A percentile compares a stretch with the other conserved stretches of the same genome.
Evolutionary conservation across 352 stramenopile species (phyloP).

Genomic region (Phytopythium litorale): DNA sequence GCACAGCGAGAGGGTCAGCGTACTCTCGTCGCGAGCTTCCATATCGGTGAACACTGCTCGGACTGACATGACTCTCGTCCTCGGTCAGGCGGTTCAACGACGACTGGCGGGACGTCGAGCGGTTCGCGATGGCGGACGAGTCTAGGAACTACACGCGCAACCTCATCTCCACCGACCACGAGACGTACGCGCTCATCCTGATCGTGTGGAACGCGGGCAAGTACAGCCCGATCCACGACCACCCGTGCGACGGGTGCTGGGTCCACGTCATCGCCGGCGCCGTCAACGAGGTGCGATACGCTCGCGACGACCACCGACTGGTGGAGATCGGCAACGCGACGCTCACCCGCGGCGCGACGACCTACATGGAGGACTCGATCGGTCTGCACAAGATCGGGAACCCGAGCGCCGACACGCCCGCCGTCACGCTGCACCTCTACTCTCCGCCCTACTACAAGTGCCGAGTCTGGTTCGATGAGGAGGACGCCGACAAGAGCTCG

Average conservation of each 20-base stretch:
- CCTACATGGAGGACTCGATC: slow-evolving; percentile 70
- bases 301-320: slow-evolving; percentile 16
- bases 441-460: slow-evolving; percentile 78
- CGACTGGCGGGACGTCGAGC: slow-evolving; percentile 42
- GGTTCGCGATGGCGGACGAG: slow-evolving; percentile 67
- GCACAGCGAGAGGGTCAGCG: not conserved
- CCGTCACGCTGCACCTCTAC: slow-evolving; percentile 84
- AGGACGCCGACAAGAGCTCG: slow-evolving; percentile 45
- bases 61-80: no score
- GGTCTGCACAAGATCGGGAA: slow-evolving; percentile 86
- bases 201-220: slow-evolving; percentile 89
- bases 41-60: not conserved
- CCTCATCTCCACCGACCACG: slow-evolving; percentile 84
- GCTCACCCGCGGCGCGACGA: slow-evolving; percentile 23
- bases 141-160: slow-evolving; percentile 90
- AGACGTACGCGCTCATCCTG: slow-evolving; percentile 91
- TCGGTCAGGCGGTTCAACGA: slow-evolving; percentile 27
- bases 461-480: slow-evolving; percentile 70
- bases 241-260: slow-evolving; percentile 86
- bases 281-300: slow-evolving; percentile 73
- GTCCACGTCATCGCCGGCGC: slow-evolving; percentile 64
- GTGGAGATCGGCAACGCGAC: slow-evolving; percentile 26
- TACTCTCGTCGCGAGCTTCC: not conserved
- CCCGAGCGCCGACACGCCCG: slow-evolving; percentile 28
- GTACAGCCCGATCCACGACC: slow-evolving; percentile 84